These are phyloP conservation scores for Pachysandra terminalis DNA, from an alignment of 164 flowering plant genomes.

Conservation along the genomic window DNA sequence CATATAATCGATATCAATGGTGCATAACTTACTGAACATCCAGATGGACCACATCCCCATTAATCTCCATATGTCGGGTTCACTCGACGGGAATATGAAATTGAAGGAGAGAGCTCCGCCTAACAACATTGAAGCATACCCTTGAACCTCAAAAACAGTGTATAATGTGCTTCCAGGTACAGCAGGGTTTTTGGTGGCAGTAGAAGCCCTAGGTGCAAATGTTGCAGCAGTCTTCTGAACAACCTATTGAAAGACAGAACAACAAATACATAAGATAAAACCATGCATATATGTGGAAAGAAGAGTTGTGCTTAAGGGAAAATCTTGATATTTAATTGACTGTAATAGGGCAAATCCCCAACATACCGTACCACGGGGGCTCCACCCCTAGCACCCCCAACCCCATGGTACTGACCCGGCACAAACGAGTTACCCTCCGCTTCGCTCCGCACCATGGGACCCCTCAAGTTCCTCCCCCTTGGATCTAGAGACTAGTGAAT, in stretches of 20 bases:
- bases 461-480: too few relatives aligned
- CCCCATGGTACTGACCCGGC: too few relatives aligned
- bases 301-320: not conserved
- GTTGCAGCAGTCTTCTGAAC: conserved; percentile 96
- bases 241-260: conserved; percentile 39
- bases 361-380: too few relatives aligned
- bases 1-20: not conserved
- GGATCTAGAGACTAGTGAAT: not conserved
- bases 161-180: conserved; percentile 80
- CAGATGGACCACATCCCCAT: conserved; percentile 99
- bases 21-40: conserved; percentile 89
- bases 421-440: too few relatives aligned
- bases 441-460: too few relatives aligned
- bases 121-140: conserved; percentile 72
- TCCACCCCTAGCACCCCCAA: too few relatives aligned
- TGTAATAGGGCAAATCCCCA: too few relatives aligned
- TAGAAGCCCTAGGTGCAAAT: conserved; percentile 97
- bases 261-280: not conserved
- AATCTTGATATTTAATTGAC: not conserved
- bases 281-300: not conserved
- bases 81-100: conserved; percentile 82
- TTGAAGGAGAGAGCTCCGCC: conserved; percentile 96
- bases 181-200: conserved; percentile 86
- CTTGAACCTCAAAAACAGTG: conserved; percentile 93
- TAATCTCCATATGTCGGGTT: conserved; percentile 94